Percentiles rank a stretch among this genome's conserved stretches.
Conservation (phyloP, 1,284 basidiomycete genomes). For the Irpex sp. region DNA sequence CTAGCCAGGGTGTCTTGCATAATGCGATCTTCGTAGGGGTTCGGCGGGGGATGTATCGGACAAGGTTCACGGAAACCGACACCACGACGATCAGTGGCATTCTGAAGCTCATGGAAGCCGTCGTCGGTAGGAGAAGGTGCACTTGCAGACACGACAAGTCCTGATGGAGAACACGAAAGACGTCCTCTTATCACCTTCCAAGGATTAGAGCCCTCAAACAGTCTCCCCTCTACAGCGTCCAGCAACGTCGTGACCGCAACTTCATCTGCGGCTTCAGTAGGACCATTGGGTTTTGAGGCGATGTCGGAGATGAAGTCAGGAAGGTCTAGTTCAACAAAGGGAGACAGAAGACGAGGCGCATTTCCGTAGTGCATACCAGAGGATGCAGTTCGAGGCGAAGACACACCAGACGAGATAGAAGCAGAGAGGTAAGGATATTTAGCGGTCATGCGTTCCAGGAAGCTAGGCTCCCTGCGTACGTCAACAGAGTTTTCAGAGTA, state of each 20-base stretch:
- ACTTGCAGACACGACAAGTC: not conserved
- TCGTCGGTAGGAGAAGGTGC: not conserved
- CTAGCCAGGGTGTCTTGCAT: not conserved
- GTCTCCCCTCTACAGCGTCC: conserved; percentile 19
- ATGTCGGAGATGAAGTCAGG: not conserved
- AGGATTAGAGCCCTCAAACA: conserved; percentile 24
- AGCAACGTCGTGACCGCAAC: conserved; percentile 7
- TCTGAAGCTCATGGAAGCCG: not conserved
- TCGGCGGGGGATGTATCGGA: not conserved
- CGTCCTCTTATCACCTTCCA: conserved; percentile 19
- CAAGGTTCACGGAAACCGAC: not conserved
- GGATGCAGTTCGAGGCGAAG: not conserved
- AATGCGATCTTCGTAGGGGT: not conserved
- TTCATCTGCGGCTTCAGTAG: not conserved
- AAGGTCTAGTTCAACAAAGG: not conserved
- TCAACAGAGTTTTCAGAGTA: not conserved
- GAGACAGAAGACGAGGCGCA: not conserved
- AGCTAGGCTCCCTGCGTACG: not conserved
- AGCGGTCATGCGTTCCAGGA: not conserved
- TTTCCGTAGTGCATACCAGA: not conserved
- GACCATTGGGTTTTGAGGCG: not conserved
- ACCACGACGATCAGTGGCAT: not conserved
- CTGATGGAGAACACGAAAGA: conserved; percentile 5
- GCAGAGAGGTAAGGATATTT: not conserved
- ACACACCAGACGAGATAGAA: not conserved